Evolutionary conservation across 2,329 filamentous ascomycete genomes (phyloP), one percentile per base, ranked within the genome.

Genomic region (Nemania sp.): DNA sequence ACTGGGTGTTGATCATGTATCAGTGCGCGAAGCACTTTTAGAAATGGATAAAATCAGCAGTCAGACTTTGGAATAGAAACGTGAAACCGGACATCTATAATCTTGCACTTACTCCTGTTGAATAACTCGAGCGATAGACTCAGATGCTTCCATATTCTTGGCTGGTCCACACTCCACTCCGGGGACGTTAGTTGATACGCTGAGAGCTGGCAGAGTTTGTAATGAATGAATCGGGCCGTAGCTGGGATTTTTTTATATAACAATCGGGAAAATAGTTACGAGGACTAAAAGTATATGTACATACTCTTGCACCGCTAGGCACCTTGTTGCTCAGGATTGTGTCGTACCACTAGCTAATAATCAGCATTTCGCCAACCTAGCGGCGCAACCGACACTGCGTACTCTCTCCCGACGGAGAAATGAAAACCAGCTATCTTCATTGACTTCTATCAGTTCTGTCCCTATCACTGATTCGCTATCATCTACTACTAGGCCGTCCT

Each of bases 301-400:
- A 61, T 10, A 61, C 56, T 6, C 2, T 56, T 43, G 20, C 15
- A 11, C 41, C 62, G 5, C 18, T 26, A 3, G 26, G 13, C 18
- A 22, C 20, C 2, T n/a, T 26, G 3, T 10, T 8, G 22, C 13
- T 20, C 24, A 38, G 10, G 27, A n/a, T n/a, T n/a, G n/a, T n/a
- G 26, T 64, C 38, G 24, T 55, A 64, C 60, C 55, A 67, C 49
- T n/a, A n/a, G n/a, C n/a, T n/a, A n/a, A n/a, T n/a, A n/a, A n/a
- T n/a, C n/a, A n/a, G n/a, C n/a, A n/a, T n/a, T n/a, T n/a, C n/a
- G n/a, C n/a, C n/a, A n/a, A n/a, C n/a, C n/a, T n/a, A n/a, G n/a
- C n/a, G n/a, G n/a, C n/a, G n/a, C n/a, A n/a, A n/a, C n/a, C n/a
- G n/a, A n/a, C n/a, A n/a, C n/a, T n/a, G n/a, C n/a, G n/a, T n/a